These are phyloP conservation scores for Podospora sp. DNA, from an alignment of 495 filamentous ascomycete species.

Conservation along the genomic window DNA sequence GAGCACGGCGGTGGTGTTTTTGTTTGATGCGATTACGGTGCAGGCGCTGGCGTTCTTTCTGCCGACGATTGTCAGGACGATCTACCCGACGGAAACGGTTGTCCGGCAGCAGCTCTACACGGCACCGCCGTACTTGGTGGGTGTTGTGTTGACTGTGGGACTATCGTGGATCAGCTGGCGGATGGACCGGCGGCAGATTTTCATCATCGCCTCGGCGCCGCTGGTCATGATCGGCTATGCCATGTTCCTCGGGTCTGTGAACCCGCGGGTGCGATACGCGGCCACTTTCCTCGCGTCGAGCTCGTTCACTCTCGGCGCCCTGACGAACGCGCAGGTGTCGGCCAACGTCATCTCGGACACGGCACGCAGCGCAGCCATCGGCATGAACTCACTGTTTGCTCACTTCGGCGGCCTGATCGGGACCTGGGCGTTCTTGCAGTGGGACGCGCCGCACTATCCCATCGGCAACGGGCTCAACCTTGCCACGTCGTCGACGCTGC, in stretches of 20 bases:
- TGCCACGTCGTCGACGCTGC: conserved; percentile 52
- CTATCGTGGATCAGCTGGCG: conserved; percentile 13
- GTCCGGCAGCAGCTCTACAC: conserved; percentile 19
- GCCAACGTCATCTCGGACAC: conserved; percentile 69
- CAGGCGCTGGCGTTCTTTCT: conserved; percentile 16
- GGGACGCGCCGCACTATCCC: conserved; percentile 62
- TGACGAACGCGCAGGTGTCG: conserved; percentile 61
- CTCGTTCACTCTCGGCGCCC: conserved; percentile 61
- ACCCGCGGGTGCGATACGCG: conserved; percentile 7
- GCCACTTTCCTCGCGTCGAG: conserved; percentile 15
- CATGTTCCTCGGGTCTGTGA: conserved; percentile 14
- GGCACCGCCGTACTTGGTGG: conserved; percentile 13
- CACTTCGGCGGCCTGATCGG: conserved; percentile 66
- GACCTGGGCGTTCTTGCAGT: conserved; percentile 65
- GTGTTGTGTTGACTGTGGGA: background rate
- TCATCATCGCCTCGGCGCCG: conserved; percentile 9
- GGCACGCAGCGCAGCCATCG: conserved; percentile 63
- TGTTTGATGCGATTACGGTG: conserved; percentile 17
- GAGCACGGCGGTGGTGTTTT: conserved; percentile 7
- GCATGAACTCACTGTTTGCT: conserved; percentile 64
- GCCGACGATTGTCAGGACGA: conserved; percentile 17
- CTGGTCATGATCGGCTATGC: conserved; percentile 13
- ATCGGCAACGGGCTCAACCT: conserved; percentile 70
- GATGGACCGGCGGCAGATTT: conserved; percentile 13
- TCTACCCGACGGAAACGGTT: conserved; percentile 5